A percentile compares a stretch with the other conserved stretches of the same genome.
Conservation (phyloP, 192 early-diverging fungal genomes). For the Spizellomyces punctatus region DNA sequence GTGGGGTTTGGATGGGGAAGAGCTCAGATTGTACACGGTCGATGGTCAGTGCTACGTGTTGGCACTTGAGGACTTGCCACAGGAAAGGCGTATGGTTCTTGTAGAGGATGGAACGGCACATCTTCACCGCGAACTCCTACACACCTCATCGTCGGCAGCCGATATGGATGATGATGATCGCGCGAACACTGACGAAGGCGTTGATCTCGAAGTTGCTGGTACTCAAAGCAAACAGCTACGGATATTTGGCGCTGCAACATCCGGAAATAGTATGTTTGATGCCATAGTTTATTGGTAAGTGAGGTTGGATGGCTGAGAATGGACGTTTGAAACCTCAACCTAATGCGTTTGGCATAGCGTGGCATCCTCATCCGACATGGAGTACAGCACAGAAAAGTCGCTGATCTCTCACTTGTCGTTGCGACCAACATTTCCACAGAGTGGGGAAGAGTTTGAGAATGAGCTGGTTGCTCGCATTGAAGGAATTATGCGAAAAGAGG, state of each 20-base stretch:
- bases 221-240: slow-evolving; percentile 1
- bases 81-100: background rate
- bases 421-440: background rate
- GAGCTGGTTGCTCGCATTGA: background rate
- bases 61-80: background rate
- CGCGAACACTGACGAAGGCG: slow-evolving; percentile 10
- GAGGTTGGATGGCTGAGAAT: background rate
- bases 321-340: background rate
- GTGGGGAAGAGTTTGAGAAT: slow-evolving; percentile 11
- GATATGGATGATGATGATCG: background rate
- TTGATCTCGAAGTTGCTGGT: background rate
- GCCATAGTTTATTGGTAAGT: slow-evolving; percentile 21
- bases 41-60: slow-evolving; percentile 21
- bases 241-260: slow-evolving; percentile 19
- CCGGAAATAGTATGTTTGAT: slow-evolving; percentile 19
- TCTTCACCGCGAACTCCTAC: slow-evolving; percentile 5
- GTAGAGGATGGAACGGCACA: slow-evolving; percentile 15
- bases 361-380: slow-evolving; percentile 2
- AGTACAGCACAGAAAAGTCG: slow-evolving; percentile 13
- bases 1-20: slow-evolving; percentile 21
- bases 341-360: background rate
- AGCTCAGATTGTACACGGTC: slow-evolving; percentile 21
- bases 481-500: background rate
- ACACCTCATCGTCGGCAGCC: background rate
- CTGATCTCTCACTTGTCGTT: slow-evolving; percentile 4